A percentile compares a stretch with the other conserved stretches of the same genome.
Conservation (phyloP, 2,329 filamentous ascomycete species). For the Apiospora hydei region DNA sequence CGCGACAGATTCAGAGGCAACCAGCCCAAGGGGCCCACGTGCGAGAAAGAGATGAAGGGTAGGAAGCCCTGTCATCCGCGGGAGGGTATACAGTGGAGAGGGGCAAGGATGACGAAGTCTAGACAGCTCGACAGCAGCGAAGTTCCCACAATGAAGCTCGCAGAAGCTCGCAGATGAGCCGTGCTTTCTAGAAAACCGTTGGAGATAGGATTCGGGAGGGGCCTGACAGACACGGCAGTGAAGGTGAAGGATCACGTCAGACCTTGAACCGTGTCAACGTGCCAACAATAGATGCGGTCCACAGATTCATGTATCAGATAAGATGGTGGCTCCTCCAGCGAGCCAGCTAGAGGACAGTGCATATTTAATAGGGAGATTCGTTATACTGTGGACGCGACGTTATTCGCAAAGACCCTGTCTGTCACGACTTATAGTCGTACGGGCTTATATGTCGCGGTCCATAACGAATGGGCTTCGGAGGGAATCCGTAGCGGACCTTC, state of each 20-base stretch:
- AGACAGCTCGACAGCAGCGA: neutral
- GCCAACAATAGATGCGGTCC: neutral
- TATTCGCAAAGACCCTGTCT: neutral
- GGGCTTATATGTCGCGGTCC: neutral
- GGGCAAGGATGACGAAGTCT: neutral
- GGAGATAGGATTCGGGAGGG: neutral
- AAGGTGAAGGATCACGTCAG: neutral
- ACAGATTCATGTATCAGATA: neutral
- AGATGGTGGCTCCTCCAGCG: neutral
- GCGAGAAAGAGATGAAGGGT: neutral
- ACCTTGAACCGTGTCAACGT: neutral
- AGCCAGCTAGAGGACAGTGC: neutral
- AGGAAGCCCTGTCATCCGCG: neutral
- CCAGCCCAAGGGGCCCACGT: neutral
- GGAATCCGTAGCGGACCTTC: neutral
- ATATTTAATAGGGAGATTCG: no score
- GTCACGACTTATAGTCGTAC: neutral
- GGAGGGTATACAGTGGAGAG: neutral
- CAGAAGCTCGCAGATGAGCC: neutral
- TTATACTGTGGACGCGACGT: neutral
- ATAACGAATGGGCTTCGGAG: neutral
- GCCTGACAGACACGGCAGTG: neutral
- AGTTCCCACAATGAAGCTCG: neutral
- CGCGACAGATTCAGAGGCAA: neutral
- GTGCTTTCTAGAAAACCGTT: neutral